A percentile compares a stretch with the other conserved stretches of the same genome.
Evolutionary conservation across 2,329 filamentous ascomycete species (phyloP).

Genomic region (Pleochaeta shiraiana): DNA sequence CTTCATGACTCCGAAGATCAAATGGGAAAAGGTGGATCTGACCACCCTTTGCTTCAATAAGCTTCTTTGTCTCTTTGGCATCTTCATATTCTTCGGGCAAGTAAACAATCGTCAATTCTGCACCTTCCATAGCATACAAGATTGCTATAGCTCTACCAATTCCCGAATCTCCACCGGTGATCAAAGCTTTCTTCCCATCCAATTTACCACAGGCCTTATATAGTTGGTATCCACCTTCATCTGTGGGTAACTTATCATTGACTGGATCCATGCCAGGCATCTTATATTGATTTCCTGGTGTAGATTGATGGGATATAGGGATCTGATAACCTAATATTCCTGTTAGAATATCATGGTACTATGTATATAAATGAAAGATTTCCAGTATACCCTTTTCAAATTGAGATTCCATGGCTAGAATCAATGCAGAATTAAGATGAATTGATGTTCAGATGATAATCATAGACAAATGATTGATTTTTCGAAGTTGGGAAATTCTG

Average conservation of each 20-base stretch:
- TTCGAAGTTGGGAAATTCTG: too few relatives aligned
- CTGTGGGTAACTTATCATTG: slow-evolving; percentile 42
- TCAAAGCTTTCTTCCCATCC: slow-evolving; percentile 50
- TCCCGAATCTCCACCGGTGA: slow-evolving; percentile 62
- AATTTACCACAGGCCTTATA: slow-evolving; percentile 63
- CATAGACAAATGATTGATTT: too few relatives aligned
- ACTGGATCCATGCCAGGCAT: slow-evolving; percentile 34
- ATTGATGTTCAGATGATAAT: too few relatives aligned
- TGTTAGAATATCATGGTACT: not conserved
- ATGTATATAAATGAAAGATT: too few relatives aligned
- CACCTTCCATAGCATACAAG: slow-evolving; percentile 63
- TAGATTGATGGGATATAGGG: slow-evolving; percentile 29
- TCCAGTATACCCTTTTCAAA: too few relatives aligned
- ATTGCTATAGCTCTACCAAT: slow-evolving; percentile 59
- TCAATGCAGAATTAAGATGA: too few relatives aligned
- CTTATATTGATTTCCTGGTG: slow-evolving; percentile 28
- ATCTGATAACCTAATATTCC: slow-evolving; percentile 23
- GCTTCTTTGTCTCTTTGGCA: slow-evolving; percentile 49
- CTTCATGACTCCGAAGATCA: slow-evolving; percentile 41
- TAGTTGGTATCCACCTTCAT: slow-evolving; percentile 41
- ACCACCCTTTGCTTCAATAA: slow-evolving; percentile 42
- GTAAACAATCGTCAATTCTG: slow-evolving; percentile 50
- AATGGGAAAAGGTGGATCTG: slow-evolving; percentile 41
- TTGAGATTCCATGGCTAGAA: too few relatives aligned
- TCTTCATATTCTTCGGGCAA: slow-evolving; percentile 56